These are phyloP conservation scores for Saccharomycopsis babjevae DNA, from an alignment of 805 yeast genomes.

Conservation along the genomic window DNA sequence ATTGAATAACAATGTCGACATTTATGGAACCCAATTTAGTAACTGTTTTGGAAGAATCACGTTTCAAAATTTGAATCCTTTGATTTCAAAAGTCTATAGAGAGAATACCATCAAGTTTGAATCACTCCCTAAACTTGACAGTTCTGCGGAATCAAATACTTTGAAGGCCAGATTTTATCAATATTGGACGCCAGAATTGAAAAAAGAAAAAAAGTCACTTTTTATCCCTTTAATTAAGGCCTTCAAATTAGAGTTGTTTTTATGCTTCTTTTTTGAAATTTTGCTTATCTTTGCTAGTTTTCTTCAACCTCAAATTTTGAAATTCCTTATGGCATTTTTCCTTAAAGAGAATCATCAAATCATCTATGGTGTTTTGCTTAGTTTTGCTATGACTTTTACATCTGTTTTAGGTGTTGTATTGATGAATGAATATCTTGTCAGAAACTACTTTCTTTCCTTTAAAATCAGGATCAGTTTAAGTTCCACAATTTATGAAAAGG, in stretches of 20 bases:
- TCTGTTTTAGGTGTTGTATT: constrained; percentile 52
- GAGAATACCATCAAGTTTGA: constrained; percentile 31
- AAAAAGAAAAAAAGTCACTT: constrained; percentile 20
- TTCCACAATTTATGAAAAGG: constrained; percentile 60
- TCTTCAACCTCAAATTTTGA: constrained; percentile 48
- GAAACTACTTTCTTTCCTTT: constrained; percentile 50
- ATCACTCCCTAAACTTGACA: constrained; percentile 35
- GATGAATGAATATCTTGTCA: constrained; percentile 58
- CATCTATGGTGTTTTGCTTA: constrained; percentile 52
- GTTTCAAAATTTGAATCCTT: constrained; percentile 38
- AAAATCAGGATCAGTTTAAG: constrained; percentile 50
- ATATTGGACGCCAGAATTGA: constrained; percentile 29
- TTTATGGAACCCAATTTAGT: neutral
- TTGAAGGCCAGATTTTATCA: constrained; percentile 25
- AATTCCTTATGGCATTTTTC: constrained; percentile 39
- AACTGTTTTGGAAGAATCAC: constrained; percentile 29
- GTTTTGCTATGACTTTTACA: constrained; percentile 51
- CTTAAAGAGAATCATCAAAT: constrained; percentile 32
- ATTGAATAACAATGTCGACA: constrained; percentile 9
- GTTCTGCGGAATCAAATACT: constrained; percentile 27
- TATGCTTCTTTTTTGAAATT: constrained; percentile 30
- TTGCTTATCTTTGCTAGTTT: constrained; percentile 31
- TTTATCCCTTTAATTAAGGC: constrained; percentile 32
- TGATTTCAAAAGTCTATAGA: constrained; percentile 31
- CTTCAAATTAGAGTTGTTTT: constrained; percentile 29